Evolutionary conservation across 176 grass and related monocot genomes (phyloP).

Genomic region (Ensete glaucum): DNA sequence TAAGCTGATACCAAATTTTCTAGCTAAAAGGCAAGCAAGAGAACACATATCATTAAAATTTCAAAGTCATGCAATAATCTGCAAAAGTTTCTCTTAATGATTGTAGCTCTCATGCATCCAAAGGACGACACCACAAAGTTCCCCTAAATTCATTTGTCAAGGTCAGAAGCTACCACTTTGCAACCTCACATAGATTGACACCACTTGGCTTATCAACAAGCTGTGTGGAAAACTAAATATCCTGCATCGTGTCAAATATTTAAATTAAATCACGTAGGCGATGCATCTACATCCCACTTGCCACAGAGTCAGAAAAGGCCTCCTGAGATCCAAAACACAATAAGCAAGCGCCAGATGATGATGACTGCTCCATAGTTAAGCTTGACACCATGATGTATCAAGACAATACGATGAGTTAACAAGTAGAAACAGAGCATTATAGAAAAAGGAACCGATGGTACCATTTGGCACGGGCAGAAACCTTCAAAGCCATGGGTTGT

Average conservation of each 20-base stretch:
- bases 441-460: slow-evolving; percentile 16
- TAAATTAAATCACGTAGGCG: neutral
- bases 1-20: neutral
- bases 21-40: no score
- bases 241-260: neutral
- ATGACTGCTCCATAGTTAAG: neutral
- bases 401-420: neutral
- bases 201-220: no score
- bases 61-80: neutral
- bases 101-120: no score
- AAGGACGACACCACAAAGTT: no score
- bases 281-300: neutral
- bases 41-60: neutral
- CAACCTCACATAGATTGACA: no score
- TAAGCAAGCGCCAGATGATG: neutral
- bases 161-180: no score
- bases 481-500: slow-evolving; percentile 34
- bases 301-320: neutral
- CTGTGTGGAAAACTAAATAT: neutral
- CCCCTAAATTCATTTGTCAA: no score
- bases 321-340: neutral
- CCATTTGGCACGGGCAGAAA: slow-evolving; percentile 40
- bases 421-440: neutral
- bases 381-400: neutral
- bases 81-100: no score